Base-by-base conservation (phyloP, 75 land plant genomes). In the Pinus taeda region DNA sequence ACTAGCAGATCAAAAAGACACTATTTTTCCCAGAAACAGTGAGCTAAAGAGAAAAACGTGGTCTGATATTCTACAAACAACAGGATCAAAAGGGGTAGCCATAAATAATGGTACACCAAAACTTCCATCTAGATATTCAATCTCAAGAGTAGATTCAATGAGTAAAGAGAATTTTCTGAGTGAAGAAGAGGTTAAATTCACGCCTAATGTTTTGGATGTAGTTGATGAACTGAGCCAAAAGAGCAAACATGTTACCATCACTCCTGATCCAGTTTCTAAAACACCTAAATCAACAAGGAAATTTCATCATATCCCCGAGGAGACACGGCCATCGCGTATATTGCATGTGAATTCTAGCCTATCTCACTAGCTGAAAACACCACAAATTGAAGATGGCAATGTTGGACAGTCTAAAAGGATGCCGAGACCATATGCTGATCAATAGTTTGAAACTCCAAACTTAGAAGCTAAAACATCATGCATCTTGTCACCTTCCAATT, bases 291-390 rank as follows among this genome's bases (percentile, higher is more conserved):
- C 53, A 18, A 14, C n/a, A 60, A 6, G 24, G 21, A 3, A 20
- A 74, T 4, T 39, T 56, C 12, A 78, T 57, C 29, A 26, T 37
- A 18, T 29, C 2, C 49, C 71, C 20, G 33, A 26, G 65, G 33
- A n/a, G 15, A 33, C 30, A 59, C 39, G 3, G 3, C 15, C 14
- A 30, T 17, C 77, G 73, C 85, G 49, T 26, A 70, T 75, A 85
- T 83, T 85, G 29, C 80, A 59, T 18, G 87, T 88, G 6, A 88
- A 90, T 42, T 71, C 85, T 0, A 87, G 89, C 62, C 90, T 90
- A 57, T 90, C 92, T 42, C 85, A 72, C 57, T 87, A 90, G 92
- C 59, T 90, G 30, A 83, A 82, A 57, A 61, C 73, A 9, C 33
- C 74, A 37, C 13, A 75, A 37, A 5, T 33, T 59, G 37, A 60